A percentile compares a stretch with the other conserved stretches of the same genome.
These are phyloP conservation scores for Hypoxylon sp. DNA, from an alignment of 2,329 filamentous ascomycete genomes.

Conservation along the genomic window DNA sequence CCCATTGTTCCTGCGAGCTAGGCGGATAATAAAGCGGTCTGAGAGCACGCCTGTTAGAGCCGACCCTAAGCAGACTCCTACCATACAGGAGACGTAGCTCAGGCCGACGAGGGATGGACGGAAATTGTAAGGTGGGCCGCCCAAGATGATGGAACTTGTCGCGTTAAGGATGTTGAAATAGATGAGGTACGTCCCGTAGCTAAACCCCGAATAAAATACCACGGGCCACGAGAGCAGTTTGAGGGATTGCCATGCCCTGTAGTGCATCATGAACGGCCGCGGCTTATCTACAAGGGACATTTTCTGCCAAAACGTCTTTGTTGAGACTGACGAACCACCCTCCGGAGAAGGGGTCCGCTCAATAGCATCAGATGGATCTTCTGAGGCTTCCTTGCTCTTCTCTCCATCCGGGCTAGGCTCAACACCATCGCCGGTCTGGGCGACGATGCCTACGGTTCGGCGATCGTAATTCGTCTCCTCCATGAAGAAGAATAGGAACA, in stretches of 20 bases:
- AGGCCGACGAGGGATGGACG: slow-evolving; percentile 58
- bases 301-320: slow-evolving; percentile 61
- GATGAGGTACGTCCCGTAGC: slow-evolving; percentile 60
- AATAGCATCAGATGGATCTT: slow-evolving; percentile 40
- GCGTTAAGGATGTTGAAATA: slow-evolving; percentile 63
- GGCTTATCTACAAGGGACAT: slow-evolving; percentile 59
- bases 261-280: slow-evolving; percentile 59
- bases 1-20: slow-evolving; percentile 59
- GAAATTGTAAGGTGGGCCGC: slow-evolving; percentile 58
- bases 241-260: slow-evolving; percentile 57
- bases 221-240: slow-evolving; percentile 60
- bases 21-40: slow-evolving; percentile 58
- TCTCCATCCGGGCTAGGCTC: slow-evolving; percentile 21
- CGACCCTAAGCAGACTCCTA: slow-evolving; percentile 52
- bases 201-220: slow-evolving; percentile 61
- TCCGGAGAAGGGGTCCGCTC: slow-evolving; percentile 38
- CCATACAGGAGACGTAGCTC: slow-evolving; percentile 57
- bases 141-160: slow-evolving; percentile 60
- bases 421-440: slow-evolving; percentile 24
- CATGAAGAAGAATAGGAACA: slow-evolving; percentile 69
- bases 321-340: slow-evolving; percentile 43
- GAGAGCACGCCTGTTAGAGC: slow-evolving; percentile 56
- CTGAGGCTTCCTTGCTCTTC: slow-evolving; percentile 28
- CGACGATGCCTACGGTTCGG: slow-evolving; percentile 46
- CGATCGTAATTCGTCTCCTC: slow-evolving; percentile 72